These are phyloP conservation scores for Combretum micranthum DNA, from an alignment of 345 rosid species.

Conservation along the genomic window DNA sequence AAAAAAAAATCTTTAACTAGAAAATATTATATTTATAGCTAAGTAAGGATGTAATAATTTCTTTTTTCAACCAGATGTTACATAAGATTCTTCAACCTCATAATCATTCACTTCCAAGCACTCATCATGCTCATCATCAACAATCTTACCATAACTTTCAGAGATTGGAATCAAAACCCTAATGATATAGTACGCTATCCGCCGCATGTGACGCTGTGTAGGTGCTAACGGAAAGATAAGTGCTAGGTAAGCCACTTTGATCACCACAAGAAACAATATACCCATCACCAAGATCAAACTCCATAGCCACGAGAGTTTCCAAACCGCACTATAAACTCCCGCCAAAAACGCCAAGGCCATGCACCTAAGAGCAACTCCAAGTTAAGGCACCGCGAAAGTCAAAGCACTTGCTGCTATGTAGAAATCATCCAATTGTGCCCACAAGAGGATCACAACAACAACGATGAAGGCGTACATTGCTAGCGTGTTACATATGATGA, in stretches of 20 bases:
- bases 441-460: slow-evolving; percentile 5
- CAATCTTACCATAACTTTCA: too few relatives aligned
- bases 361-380: slow-evolving; percentile 6
- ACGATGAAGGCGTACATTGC: slow-evolving; percentile 7
- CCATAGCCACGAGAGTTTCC: slow-evolving; percentile 2
- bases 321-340: slow-evolving; percentile 4
- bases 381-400: background rate
- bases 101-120: background rate
- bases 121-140: too few relatives aligned
- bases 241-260: background rate
- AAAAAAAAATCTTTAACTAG: too few relatives aligned
- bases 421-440: background rate
- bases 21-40: too few relatives aligned
- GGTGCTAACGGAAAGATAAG: background rate
- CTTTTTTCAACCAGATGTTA: too few relatives aligned
- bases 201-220: too few relatives aligned
- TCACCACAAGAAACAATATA: background rate
- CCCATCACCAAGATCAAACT: background rate
- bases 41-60: too few relatives aligned
- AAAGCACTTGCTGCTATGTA: background rate
- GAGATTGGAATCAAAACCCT: background rate
- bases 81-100: too few relatives aligned
- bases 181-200: slow-evolving; percentile 3
- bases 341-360: slow-evolving; percentile 12
- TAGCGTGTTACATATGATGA: slow-evolving; percentile 3